A percentile compares a stretch with the other conserved stretches of the same genome.
phyloP scores from a whole-genome alignment of 176 grass and related monocot species.

The Poa annua region DNA sequence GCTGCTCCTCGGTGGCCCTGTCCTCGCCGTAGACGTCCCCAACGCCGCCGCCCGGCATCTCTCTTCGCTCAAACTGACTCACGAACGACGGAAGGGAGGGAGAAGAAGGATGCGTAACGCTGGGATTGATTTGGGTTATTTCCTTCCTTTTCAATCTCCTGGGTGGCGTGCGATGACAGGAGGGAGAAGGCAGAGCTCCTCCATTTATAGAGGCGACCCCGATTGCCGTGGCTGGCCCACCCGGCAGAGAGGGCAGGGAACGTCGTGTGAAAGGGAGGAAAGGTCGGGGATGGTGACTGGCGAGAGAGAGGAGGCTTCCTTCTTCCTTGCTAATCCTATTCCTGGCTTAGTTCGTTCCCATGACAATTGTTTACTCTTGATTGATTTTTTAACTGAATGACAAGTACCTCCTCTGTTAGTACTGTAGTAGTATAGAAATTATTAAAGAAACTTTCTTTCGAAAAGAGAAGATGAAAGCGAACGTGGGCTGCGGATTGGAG shows the following conservation, averaged over 20 bases:
- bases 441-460: background rate
- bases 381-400: no score
- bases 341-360: background rate
- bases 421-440: background rate
- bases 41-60: slow-evolving; percentile 65
- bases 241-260: background rate
- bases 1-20: slow-evolving; percentile 88
- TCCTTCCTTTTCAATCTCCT: background rate
- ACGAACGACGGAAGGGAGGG: background rate
- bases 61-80: background rate
- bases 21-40: slow-evolving; percentile 84
- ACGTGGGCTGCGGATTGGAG: background rate
- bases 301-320: background rate
- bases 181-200: background rate
- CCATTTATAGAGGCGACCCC: background rate
- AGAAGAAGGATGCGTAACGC: background rate
- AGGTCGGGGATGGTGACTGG: slow-evolving; percentile 8
- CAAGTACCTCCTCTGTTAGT: no score
- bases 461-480: background rate
- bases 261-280: slow-evolving; percentile 46
- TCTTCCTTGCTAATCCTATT: background rate
- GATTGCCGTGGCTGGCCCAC: background rate
- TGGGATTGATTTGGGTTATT: background rate
- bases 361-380: background rate
- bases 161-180: background rate